A percentile compares a stretch with the other conserved stretches of the same genome.
phyloP scores from a whole-genome alignment of 306 rosid species.

The Gleditsia sinensis region DNA sequence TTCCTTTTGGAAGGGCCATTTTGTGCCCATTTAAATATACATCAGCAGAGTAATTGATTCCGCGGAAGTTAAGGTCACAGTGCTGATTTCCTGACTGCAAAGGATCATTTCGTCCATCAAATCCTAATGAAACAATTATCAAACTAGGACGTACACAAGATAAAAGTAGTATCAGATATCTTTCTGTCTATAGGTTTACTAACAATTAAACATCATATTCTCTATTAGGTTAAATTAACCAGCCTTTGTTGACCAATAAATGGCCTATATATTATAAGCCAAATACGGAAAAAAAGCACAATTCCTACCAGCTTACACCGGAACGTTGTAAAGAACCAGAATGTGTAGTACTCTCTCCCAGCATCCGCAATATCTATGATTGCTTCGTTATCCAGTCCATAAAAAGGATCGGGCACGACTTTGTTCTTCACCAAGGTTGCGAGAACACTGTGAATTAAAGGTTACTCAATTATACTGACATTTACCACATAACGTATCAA shows the following conservation, averaged over 20 bases:
- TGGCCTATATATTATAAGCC: not conserved
- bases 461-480: not conserved
- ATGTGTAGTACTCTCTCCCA: constrained; percentile 89
- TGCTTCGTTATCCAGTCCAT: constrained; percentile 69
- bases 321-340: constrained; percentile 84
- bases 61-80: constrained; percentile 90
- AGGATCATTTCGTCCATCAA: constrained; percentile 21
- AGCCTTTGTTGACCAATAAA: not conserved
- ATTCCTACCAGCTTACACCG: constrained; percentile 65
- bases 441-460: constrained; percentile 63
- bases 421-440: constrained; percentile 87
- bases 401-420: constrained; percentile 82
- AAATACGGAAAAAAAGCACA: not conserved
- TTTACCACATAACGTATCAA: not conserved
- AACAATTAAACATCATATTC: constrained; percentile 5
- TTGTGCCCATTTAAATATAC: constrained; percentile 81
- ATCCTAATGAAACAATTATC: constrained; percentile 2
- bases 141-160: constrained; percentile 8
- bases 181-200: not conserved
- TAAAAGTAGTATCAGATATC: not conserved
- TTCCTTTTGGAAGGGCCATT: constrained; percentile 73
- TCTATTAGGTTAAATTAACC: not conserved
- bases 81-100: constrained; percentile 68
- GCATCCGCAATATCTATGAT: constrained; percentile 91
- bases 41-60: constrained; percentile 85